These are phyloP conservation scores for Aspergillus eucalypticola DNA, from an alignment of 2,329 filamentous ascomycete genomes.

Conservation along the genomic window DNA sequence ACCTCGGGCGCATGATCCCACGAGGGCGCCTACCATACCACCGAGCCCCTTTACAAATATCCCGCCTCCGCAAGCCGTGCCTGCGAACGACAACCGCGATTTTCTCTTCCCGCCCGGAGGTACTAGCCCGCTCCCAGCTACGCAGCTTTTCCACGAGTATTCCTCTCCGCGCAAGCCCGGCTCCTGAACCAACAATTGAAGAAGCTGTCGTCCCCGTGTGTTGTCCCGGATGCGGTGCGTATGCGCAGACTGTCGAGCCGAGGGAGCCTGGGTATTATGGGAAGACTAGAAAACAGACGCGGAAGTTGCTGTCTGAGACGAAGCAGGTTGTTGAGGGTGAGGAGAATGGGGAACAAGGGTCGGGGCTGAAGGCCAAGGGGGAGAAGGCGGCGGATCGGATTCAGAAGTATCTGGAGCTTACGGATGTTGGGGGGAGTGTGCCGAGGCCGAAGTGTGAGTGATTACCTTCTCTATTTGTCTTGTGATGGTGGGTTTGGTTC, in stretches of 20 bases:
- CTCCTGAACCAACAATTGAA: conserved; percentile 17
- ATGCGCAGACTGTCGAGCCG: conserved; percentile 57
- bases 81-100: conserved; percentile 2
- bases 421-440: not conserved
- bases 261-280: conserved; percentile 61
- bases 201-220: conserved; percentile 47
- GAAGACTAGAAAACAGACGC: conserved; percentile 50
- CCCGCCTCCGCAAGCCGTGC: not conserved
- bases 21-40: conserved; percentile 17
- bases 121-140: conserved; percentile 9
- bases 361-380: not conserved
- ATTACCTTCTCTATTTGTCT: not conserved
- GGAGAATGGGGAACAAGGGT: conserved; percentile 17
- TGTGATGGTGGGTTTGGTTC: too few relatives aligned
- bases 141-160: conserved; percentile 24
- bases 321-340: conserved; percentile 16
- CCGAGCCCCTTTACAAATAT: not conserved
- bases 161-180: conserved; percentile 11
- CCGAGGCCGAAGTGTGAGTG: conserved; percentile 19
- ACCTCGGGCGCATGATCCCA: conserved; percentile 26
- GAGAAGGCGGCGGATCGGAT: conserved; percentile 14
- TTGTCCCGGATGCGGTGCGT: conserved; percentile 65
- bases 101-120: not conserved
- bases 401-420: conserved; percentile 11
- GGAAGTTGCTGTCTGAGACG: conserved; percentile 33